Evolutionary conservation across 2,329 filamentous ascomycete genomes (phyloP).

Genomic region (Rachicladosporium sp.): DNA sequence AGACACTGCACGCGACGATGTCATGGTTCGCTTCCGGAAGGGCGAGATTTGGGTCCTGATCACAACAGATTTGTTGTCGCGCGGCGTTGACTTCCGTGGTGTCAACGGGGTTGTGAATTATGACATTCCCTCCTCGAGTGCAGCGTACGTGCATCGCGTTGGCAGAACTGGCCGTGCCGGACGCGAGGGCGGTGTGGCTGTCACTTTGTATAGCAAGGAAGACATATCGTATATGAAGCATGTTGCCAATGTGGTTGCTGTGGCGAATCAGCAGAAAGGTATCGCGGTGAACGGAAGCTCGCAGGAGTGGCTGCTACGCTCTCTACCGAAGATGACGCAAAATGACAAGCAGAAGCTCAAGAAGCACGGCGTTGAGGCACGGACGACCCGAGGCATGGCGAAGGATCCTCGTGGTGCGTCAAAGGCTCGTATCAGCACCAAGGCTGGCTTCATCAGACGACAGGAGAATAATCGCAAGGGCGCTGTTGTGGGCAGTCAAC

Average conservation of each 20-base stretch:
- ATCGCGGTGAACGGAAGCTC: slow-evolving; percentile 39
- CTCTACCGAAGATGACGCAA: slow-evolving; percentile 73
- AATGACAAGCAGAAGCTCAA: slow-evolving; percentile 73
- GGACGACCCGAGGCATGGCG: slow-evolving; percentile 32
- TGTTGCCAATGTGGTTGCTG: slow-evolving; percentile 83
- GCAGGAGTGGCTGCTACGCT: slow-evolving; percentile 78
- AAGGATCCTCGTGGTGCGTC: slow-evolving; percentile 31
- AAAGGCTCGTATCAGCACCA: slow-evolving; percentile 64
- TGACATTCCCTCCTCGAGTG: slow-evolving; percentile 84
- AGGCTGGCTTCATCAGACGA: slow-evolving; percentile 62
- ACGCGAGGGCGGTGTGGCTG: slow-evolving; percentile 71
- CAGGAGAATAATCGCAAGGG: slow-evolving; percentile 51
- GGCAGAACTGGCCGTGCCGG: slow-evolving; percentile 85
- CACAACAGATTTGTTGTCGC: slow-evolving; percentile 83
- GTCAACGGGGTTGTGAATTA: slow-evolving; percentile 97
- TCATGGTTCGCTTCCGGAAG: slow-evolving; percentile 81
- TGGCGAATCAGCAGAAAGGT: slow-evolving; percentile 57
- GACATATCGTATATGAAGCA: slow-evolving; percentile 83
- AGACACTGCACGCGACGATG: slow-evolving; percentile 58
- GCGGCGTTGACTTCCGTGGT: slow-evolving; percentile 87
- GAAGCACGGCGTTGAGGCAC: slow-evolving; percentile 65
- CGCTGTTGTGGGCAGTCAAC: slow-evolving; percentile 24
- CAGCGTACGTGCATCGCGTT: slow-evolving; percentile 84
- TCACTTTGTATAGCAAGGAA: slow-evolving; percentile 92
- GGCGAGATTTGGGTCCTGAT: slow-evolving; percentile 95